These are phyloP conservation scores for Xylaria sp. DNA, from an alignment of 2,329 filamentous ascomycete genomes.

Conservation along the genomic window DNA sequence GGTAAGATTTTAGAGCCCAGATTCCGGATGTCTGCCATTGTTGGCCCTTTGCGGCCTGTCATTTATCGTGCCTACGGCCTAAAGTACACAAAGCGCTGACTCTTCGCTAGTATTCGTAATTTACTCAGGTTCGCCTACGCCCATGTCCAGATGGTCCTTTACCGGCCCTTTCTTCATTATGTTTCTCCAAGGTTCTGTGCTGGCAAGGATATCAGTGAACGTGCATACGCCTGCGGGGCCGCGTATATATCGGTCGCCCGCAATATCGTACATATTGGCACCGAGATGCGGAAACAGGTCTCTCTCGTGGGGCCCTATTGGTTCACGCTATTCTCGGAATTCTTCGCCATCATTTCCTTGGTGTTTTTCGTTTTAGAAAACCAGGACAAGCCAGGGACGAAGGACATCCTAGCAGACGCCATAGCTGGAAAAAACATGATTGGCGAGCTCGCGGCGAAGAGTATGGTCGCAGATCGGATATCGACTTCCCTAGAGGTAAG, in stretches of 20 bases:
- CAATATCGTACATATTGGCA: slow-evolving; percentile 80
- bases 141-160: slow-evolving; percentile 82
- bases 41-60: neutral
- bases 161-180: slow-evolving; percentile 84
- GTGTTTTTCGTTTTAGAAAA: slow-evolving; percentile 84
- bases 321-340: slow-evolving; percentile 85
- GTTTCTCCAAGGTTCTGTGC: slow-evolving; percentile 68
- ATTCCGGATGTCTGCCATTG: neutral
- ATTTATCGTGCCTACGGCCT: neutral
- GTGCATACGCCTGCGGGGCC: slow-evolving; percentile 75
- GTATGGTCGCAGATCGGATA: slow-evolving; percentile 87
- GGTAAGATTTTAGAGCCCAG: slow-evolving; percentile 57
- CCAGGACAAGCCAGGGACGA: slow-evolving; percentile 72
- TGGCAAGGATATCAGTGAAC: slow-evolving; percentile 68
- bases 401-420: slow-evolving; percentile 85
- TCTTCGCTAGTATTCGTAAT: slow-evolving; percentile 64
- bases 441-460: slow-evolving; percentile 77
- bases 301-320: slow-evolving; percentile 82
- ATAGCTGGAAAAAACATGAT: slow-evolving; percentile 84
- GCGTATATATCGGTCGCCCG: slow-evolving; percentile 66
- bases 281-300: slow-evolving; percentile 76
- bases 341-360: slow-evolving; percentile 79
- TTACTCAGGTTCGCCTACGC: slow-evolving; percentile 80
- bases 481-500: slow-evolving; percentile 76
- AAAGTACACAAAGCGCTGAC: slow-evolving; percentile 27